Base-by-base conservation (phyloP, 2,329 filamentous ascomycete species). In the Cladophialophora immunda region DNA sequence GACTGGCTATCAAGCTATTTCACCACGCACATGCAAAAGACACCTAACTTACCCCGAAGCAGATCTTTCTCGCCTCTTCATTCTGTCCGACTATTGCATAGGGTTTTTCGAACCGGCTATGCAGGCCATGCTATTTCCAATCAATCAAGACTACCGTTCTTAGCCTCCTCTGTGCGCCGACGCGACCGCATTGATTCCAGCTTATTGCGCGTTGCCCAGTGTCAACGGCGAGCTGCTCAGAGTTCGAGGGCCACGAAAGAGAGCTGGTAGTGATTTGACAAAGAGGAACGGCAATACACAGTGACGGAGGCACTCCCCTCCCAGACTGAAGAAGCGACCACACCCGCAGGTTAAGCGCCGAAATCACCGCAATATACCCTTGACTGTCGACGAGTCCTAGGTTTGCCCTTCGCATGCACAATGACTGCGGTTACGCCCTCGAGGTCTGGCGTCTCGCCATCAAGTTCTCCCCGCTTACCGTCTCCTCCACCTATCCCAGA, bases 401-500 rank as follows among this genome's bases (percentile, higher is more conserved):
- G 19, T 30, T 25, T 7, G 17, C 32, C 38, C 52, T 34, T 13
- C 50, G n/a, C 60, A 41, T 22, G 19, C 53, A 41, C 22, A 32
- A 70, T 68, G 67, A 58, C 69, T n/a, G 70, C 71, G 19, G 66
- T 71, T 25, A 67, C 62, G 19, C 81, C 84, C 67, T 75, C 77
- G 67, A 65, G 69, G 17, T 67, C 62, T 6, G 78, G 76, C 70
- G 78, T 78, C 69, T 83, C 81, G 67, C 79, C 81, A 65, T 90
- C 92, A 70, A 94, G 88, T 80, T 97, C 94, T 56, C 94, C 95
- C 70, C 91, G 95, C 77, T 89, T 99, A 59, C 95, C 95, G 67
- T 97, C 93, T 79, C 95, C 95, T 68, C 95, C 95, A 66, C 95
- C 95, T 36, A 90, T 96, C 65, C 93, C 94, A 68, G 95, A 99